A percentile compares a stretch with the other conserved stretches of the same genome.
These are phyloP conservation scores for Botrytis hyacinthi DNA, from an alignment of 2,329 filamentous ascomycete genomes.

Conservation along the genomic window DNA sequence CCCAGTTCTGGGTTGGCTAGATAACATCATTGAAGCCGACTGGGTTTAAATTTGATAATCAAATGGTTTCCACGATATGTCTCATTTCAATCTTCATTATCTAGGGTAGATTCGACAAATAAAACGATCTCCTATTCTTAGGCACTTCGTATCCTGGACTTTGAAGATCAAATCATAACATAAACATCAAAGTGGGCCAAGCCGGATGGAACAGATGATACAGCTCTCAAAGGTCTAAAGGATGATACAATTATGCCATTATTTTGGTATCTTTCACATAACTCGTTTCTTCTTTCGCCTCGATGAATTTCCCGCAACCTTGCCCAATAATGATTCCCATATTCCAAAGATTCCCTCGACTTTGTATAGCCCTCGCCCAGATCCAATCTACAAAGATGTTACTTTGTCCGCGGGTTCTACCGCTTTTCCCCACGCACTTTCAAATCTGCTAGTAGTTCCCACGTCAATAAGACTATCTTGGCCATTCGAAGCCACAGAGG, in stretches of 20 bases:
- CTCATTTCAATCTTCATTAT: background rate
- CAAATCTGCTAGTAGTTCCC: slow-evolving; percentile 53
- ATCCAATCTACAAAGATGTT: slow-evolving; percentile 22
- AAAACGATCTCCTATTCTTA: background rate
- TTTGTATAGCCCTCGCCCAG: slow-evolving; percentile 5
- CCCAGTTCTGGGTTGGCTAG: background rate
- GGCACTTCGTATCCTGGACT: background rate
- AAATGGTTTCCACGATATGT: background rate
- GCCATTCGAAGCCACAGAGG: slow-evolving; percentile 24
- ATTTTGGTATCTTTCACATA: slow-evolving; percentile 22
- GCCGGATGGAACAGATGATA: background rate
- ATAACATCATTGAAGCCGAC: background rate
- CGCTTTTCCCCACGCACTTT: slow-evolving; percentile 70
- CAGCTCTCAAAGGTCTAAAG: background rate
- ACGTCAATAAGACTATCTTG: slow-evolving; percentile 56
- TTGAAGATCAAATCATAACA: background rate
- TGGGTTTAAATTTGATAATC: background rate
- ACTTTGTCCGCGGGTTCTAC: slow-evolving; percentile 41
- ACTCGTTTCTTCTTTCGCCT: slow-evolving; percentile 12
- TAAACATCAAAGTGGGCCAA: background rate
- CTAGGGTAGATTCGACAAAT: background rate
- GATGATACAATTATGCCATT: slow-evolving; percentile 19
- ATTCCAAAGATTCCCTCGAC: slow-evolving; percentile 6
- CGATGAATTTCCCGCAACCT: background rate
- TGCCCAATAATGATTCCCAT: slow-evolving; percentile 9